Conservation (phyloP, 1,284 basidiomycete genomes). For the Fomitopsis schrenkii region DNA sequence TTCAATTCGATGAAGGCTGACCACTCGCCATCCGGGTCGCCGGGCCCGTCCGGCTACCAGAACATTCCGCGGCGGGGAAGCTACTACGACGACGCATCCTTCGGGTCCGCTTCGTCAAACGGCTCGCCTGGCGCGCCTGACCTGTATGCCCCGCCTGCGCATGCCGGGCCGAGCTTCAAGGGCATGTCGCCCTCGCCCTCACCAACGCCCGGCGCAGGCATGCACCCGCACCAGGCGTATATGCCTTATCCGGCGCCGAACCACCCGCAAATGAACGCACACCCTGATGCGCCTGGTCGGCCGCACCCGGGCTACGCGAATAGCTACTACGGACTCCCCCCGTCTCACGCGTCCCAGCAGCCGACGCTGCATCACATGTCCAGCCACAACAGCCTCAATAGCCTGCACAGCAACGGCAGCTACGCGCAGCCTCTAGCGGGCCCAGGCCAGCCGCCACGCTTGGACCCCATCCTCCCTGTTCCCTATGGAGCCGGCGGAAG, state of each 20-base stretch:
- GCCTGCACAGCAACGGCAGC: background rate
- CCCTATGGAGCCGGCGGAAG: conserved; percentile 34
- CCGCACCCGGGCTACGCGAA: conserved; percentile 15
- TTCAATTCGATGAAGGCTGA: conserved; percentile 31
- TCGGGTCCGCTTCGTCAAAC: conserved; percentile 43
- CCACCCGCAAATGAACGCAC: conserved; percentile 8
- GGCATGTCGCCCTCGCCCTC: conserved; percentile 40
- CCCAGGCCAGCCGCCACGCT: conserved; percentile 17
- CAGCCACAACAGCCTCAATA: conserved; percentile 5
- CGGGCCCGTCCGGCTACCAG: conserved; percentile 33
- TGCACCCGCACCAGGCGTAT: conserved; percentile 51
- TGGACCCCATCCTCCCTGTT: conserved; percentile 31
- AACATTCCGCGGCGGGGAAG: conserved; percentile 31
- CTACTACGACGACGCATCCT: conserved; percentile 47
- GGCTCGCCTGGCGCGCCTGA: conserved; percentile 53
- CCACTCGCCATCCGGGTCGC: conserved; percentile 37
- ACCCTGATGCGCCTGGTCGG: conserved; percentile 14
- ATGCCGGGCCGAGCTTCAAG: conserved; percentile 34
- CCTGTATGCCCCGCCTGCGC: conserved; percentile 42
- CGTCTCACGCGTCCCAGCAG: conserved; percentile 8
- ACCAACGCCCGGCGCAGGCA: conserved; percentile 50
- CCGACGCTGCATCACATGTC: conserved; percentile 11
- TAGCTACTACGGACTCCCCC: conserved; percentile 18
- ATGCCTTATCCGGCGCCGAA: conserved; percentile 40
- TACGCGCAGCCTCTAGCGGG: conserved; percentile 20